A percentile compares a stretch with the other conserved stretches of the same genome.
Conservation (phyloP, 352 stramenopile species). For the Peronospora belbahrii region DNA sequence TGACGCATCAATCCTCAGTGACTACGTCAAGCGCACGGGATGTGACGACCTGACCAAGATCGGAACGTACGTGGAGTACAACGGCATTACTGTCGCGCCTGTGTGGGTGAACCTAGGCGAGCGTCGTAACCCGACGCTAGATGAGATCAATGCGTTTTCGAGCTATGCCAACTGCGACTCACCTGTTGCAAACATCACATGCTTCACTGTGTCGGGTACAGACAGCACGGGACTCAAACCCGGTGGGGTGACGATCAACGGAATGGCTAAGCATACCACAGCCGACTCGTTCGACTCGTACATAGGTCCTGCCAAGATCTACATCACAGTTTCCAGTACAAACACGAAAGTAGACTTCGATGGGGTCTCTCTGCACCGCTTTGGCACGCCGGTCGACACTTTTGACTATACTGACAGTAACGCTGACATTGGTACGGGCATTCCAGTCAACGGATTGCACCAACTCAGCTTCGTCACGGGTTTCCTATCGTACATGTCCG, state of each 20-base stretch:
- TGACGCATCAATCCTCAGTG: conserved; percentile 22
- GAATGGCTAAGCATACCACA: conserved; percentile 35
- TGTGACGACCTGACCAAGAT: conserved; percentile 55
- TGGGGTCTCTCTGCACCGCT: conserved; percentile 44
- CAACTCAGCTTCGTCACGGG: conserved; percentile 53
- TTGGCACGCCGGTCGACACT: conserved; percentile 32
- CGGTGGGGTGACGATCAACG: conserved; percentile 36
- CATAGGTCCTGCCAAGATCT: conserved; percentile 33
- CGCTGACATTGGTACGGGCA: conserved; percentile 29
- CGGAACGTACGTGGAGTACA: conserved; percentile 57
- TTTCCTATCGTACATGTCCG: conserved; percentile 67
- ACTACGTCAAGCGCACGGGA: conserved; percentile 55
- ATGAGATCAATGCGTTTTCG: conserved; percentile 43
- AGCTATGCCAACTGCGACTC: conserved; percentile 50
- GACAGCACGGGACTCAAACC: conserved; percentile 38
- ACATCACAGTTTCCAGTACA: conserved; percentile 38
- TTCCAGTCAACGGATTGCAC: conserved; percentile 61
- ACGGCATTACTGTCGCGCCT: conserved; percentile 36
- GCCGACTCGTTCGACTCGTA: conserved; percentile 35
- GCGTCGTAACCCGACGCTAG: conserved; percentile 51
- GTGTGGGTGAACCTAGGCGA: conserved; percentile 47
- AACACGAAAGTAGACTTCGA: conserved; percentile 34
- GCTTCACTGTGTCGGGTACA: conserved; percentile 38
- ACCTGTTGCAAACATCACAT: conserved; percentile 47
- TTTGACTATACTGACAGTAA: conserved; percentile 31